Conservation (phyloP, 345 rosid species). For the Pseudoturritis turrita region DNA sequence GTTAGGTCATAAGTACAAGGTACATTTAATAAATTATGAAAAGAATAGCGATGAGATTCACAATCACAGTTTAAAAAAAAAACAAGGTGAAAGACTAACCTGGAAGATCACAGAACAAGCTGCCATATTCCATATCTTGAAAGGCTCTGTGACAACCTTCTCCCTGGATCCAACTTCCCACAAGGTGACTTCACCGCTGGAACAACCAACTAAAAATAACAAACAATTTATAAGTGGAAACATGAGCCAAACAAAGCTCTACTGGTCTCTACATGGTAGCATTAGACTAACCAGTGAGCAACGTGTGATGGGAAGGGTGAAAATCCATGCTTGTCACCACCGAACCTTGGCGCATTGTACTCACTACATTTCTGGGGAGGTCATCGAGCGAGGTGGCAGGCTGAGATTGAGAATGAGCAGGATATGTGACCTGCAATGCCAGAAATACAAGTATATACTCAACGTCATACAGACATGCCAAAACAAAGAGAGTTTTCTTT, state of each 20-base stretch:
- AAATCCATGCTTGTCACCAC: constrained; percentile 91
- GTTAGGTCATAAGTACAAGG: neutral
- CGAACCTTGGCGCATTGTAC: constrained; percentile 74
- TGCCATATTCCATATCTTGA: constrained; percentile 69
- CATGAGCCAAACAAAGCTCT: neutral
- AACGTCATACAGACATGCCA: constrained; percentile 2
- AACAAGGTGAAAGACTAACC: constrained; percentile 37
- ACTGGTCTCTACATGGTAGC: constrained; percentile 6
- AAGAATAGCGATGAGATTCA: neutral
- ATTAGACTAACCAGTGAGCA: constrained; percentile 71
- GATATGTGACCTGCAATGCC: constrained; percentile 50
- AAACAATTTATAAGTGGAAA: constrained; percentile 1
- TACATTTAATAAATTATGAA: neutral
- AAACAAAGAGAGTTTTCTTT: neutral
- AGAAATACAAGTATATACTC: neutral
- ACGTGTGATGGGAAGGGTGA: constrained; percentile 70
- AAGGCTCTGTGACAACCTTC: constrained; percentile 67
- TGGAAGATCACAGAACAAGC: constrained; percentile 54
- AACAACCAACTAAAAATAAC: constrained; percentile 62
- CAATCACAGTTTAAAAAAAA: neutral
- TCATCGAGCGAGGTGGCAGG: constrained; percentile 77
- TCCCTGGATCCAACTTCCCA: constrained; percentile 80
- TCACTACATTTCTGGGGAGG: constrained; percentile 80
- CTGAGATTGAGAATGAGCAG: constrained; percentile 56
- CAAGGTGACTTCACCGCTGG: constrained; percentile 71